Base-by-base conservation (phyloP, 352 stramenopile genomes). In the Blastocystis sp. region DNA sequence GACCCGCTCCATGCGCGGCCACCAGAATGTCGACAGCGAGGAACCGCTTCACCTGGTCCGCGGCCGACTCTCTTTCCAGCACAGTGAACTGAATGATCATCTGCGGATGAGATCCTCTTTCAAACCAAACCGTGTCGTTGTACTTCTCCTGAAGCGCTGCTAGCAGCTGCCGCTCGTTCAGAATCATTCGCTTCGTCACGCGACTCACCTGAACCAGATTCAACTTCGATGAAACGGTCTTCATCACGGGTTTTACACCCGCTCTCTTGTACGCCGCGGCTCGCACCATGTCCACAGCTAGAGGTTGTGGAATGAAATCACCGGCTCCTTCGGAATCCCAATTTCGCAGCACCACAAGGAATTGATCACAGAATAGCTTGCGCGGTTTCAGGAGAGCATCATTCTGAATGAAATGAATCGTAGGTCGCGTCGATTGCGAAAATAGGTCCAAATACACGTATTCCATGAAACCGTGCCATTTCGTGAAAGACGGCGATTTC, bases 391-490 rank as follows among this genome's bases (percentile, higher is more conserved):
- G 39, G 24, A 85, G 29, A 0, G 4, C 1, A 45, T 85, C 74
- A 24, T 45, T 24, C 12, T n/a, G n/a, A 3, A 2, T 55, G 41
- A 85, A 66, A 39, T 85, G 74, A n/a, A 85, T 55, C 10, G 31
- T 12, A 6, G 74, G 74, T 31, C 74, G 51, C 24, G 29, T 29
- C 3, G 51, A 41, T 39, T 13, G 26, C 26, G 74, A 67, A 69
- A 85, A 85, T 13, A 85, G 26, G n/a, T 85, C 74, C 33, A 85
- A 35, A 69, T 85, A 85, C 12, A 85, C 51, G 51, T 67, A 85
- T 35, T 85, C 74, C 74, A 85, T 55, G 41, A 85, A 85, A 41
- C 59, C 24, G 24, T 4, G 19, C 74, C 74, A 85, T 69, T 85
- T 66, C 31, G 21, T 12, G 51, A n/a, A 41, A 29, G 29, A 35